A percentile compares a stretch with the other conserved stretches of the same genome.
Conservation (phyloP, 208 protist species). For the Jaenimonas drosophilae region DNA sequence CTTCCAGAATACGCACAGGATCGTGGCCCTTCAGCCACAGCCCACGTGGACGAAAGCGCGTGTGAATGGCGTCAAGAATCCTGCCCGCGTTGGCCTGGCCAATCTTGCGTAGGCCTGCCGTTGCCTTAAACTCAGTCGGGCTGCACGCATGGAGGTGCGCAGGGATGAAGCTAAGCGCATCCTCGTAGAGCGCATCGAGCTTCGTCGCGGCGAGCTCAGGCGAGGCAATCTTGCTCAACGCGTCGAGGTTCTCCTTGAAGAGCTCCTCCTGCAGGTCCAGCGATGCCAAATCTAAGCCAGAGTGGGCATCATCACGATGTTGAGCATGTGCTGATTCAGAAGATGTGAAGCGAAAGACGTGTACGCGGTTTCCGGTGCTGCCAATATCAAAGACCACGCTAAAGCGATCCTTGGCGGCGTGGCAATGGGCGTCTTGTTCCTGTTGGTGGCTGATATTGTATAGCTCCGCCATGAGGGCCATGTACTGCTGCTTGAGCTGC, state of each 20-base stretch:
- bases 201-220: constrained; percentile 17
- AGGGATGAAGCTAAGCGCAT: constrained; percentile 26
- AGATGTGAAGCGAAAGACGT: constrained; percentile 60
- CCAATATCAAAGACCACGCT: constrained; percentile 85
- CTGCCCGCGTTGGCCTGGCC: constrained; percentile 16
- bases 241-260: constrained; percentile 34
- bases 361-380: constrained; percentile 77
- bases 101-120: constrained; percentile 51
- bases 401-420: constrained; percentile 11
- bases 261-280: constrained; percentile 37
- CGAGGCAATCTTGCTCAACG: constrained; percentile 19
- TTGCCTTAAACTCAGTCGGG: constrained; percentile 59
- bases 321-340: neutral
- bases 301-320: too few species aligned
- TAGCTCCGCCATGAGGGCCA: too few species aligned
- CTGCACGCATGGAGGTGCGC: constrained; percentile 25
- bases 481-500: too few species aligned
- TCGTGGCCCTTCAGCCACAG: constrained; percentile 42
- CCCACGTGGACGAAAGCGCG: constrained; percentile 4
- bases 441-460: too few species aligned
- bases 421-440: neutral
- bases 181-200: constrained; percentile 21
- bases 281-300: neutral
- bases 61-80: constrained; percentile 23
- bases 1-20: constrained; percentile 64